Evolutionary conservation across 345 rosid genomes (phyloP).

Genomic region (Euclidium syriacum): DNA sequence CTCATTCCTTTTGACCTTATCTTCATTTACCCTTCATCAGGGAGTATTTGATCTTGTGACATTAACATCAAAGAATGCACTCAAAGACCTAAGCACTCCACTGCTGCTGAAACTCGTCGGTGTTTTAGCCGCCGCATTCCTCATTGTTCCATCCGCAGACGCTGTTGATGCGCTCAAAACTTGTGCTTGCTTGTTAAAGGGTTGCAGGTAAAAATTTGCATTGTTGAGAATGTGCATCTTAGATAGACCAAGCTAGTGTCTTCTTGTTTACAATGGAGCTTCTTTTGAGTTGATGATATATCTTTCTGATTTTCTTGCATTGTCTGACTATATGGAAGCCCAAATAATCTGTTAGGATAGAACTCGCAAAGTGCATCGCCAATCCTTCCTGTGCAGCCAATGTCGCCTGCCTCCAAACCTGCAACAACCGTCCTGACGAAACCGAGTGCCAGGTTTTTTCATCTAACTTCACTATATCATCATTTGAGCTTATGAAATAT

Average conservation of each 20-base stretch:
- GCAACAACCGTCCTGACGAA: conserved; percentile 93
- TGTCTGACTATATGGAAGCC: conserved; percentile 9
- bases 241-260: neutral
- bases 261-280: neutral
- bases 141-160: conserved; percentile 76
- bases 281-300: neutral
- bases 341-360: conserved; percentile 51
- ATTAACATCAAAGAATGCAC: conserved; percentile 27
- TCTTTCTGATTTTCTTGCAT: neutral
- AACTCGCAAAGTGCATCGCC: conserved; percentile 85
- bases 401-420: conserved; percentile 91
- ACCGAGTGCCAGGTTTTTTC: conserved; percentile 89
- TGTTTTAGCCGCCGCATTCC: conserved; percentile 50
- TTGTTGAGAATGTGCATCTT: neutral
- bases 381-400: conserved; percentile 94
- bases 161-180: conserved; percentile 96
- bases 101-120: conserved; percentile 44
- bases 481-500: neutral
- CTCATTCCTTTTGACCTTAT: neutral
- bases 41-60: conserved; percentile 34
- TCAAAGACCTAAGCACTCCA: conserved; percentile 40
- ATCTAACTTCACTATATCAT: neutral
- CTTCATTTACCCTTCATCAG: conserved; percentile 27
- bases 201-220: conserved; percentile 64
- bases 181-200: conserved; percentile 79